These are phyloP conservation scores for Pisolithus marmoratus DNA, from an alignment of 768 basidiomycete species.

Conservation along the genomic window DNA sequence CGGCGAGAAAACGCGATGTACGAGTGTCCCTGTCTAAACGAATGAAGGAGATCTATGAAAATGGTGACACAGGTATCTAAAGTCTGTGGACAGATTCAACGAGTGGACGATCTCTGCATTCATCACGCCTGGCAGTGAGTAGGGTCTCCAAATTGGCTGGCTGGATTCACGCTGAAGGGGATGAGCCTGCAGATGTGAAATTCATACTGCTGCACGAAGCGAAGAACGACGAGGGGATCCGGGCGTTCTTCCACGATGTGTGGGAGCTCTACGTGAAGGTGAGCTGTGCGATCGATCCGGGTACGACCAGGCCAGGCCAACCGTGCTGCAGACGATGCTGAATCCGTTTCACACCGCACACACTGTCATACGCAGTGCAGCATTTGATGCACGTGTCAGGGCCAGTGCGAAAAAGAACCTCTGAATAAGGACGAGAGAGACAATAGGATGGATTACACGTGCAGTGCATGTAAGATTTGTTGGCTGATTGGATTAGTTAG, in stretches of 20 bases:
- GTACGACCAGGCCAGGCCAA: background rate
- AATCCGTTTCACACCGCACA: slow-evolving; percentile 98
- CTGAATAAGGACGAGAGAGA: slow-evolving; percentile 16
- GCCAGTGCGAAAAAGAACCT: slow-evolving; percentile 84
- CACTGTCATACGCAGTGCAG: slow-evolving; percentile 66
- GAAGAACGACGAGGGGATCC: slow-evolving; percentile 97
- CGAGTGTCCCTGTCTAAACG: slow-evolving; percentile 26
- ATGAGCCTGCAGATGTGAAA: slow-evolving; percentile 69
- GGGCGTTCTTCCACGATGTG: slow-evolving; percentile 85
- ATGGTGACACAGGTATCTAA: slow-evolving; percentile 72
- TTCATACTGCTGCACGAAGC: slow-evolving; percentile 90
- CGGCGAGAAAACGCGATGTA: slow-evolving; percentile 76
- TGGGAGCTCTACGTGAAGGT: slow-evolving; percentile 99
- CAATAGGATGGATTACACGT: slow-evolving; percentile 4
- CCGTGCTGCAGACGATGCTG: slow-evolving; percentile 59
- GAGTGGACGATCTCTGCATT: slow-evolving; percentile 99
- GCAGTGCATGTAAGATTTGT: background rate
- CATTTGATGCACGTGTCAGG: slow-evolving; percentile 81
- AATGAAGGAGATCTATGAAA: slow-evolving; percentile 2
- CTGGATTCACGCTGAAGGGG: slow-evolving; percentile 12
- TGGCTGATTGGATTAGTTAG: background rate
- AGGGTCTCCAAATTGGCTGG: slow-evolving; percentile 3
- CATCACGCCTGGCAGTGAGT: slow-evolving; percentile 89
- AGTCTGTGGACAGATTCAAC: slow-evolving; percentile 94
- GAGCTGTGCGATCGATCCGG: slow-evolving; percentile 9